Conservation (phyloP, 345 rosid species). For the Populus alba region DNA sequence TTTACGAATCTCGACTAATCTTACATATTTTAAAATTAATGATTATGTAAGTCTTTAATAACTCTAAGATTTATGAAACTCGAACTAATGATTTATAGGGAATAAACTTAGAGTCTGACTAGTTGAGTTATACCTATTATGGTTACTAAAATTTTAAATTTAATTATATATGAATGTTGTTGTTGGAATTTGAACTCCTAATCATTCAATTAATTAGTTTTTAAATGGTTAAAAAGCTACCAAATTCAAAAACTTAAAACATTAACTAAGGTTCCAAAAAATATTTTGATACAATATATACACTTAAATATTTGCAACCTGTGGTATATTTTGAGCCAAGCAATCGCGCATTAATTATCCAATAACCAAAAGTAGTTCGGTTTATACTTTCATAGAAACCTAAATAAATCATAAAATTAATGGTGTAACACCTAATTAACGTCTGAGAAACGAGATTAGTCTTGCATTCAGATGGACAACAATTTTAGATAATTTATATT, state of each 20-base stretch:
- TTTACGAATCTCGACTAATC: no score
- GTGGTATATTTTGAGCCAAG: neutral
- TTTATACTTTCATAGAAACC: neutral
- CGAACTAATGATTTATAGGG: no score
- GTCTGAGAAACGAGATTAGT: neutral
- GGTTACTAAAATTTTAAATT: neutral
- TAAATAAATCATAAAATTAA: neutral
- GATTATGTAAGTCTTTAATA: no score
- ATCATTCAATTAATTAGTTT: neutral
- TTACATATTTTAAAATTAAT: no score
- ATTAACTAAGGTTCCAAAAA: neutral
- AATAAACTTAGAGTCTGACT: no score
- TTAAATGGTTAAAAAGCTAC: neutral
- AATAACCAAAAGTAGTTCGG: neutral
- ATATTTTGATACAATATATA: no score
- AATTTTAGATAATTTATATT: neutral
- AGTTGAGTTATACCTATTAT: rapidly evolving
- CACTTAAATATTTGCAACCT: no score
- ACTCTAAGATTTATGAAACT: no score
- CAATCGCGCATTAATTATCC: neutral
- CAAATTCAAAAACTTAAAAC: neutral
- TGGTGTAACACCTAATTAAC: neutral
- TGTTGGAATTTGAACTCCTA: neutral
- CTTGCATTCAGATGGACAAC: neutral
- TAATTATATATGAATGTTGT: neutral